phyloP scores from a whole-genome alignment of 306 rosid genomes.

The Mimosa pudica region DNA sequence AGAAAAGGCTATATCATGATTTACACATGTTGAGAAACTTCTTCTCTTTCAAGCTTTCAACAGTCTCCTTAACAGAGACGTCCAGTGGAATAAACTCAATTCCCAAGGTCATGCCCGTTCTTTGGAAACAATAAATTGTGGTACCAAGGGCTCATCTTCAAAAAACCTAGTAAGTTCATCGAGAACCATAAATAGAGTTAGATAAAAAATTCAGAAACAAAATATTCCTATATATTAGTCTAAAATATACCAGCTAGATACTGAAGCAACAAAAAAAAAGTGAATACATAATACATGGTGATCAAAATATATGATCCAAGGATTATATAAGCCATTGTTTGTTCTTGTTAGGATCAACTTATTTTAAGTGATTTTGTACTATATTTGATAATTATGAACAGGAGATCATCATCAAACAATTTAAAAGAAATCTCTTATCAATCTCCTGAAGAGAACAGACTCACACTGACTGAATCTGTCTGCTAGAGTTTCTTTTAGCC shows the following conservation, averaged over 20 bases:
- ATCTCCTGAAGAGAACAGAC: background rate
- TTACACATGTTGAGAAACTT: background rate
- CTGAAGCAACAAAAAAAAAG: too few species aligned
- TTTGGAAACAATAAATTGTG: background rate
- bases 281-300: too few species aligned
- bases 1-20: too few species aligned
- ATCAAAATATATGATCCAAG: too few species aligned
- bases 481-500: background rate
- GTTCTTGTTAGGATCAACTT: too few species aligned
- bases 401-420: background rate
- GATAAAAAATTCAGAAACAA: background rate
- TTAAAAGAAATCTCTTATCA: background rate
- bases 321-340: too few species aligned
- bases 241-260: too few species aligned
- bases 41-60: constrained; percentile 4
- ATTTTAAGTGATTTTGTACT: too few species aligned
- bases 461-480: background rate
- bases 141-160: background rate
- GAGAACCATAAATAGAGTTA: background rate
- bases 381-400: too few species aligned
- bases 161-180: background rate
- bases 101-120: background rate
- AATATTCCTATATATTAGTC: too few species aligned
- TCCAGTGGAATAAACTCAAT: constrained; percentile 3
- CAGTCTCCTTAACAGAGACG: background rate